phyloP scores from a whole-genome alignment of 768 basidiomycete genomes.

The Cubamyces lactineus region DNA sequence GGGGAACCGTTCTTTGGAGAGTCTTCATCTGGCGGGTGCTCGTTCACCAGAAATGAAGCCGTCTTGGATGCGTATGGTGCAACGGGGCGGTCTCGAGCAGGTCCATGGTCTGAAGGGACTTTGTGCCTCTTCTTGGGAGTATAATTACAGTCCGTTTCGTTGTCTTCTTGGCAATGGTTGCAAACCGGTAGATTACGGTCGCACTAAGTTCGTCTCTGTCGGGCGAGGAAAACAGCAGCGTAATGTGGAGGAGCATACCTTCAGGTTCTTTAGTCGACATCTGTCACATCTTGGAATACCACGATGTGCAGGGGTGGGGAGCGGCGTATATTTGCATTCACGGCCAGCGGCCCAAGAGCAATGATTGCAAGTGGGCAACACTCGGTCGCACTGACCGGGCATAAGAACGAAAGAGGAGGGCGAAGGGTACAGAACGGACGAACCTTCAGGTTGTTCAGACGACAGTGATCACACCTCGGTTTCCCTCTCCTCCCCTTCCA shows the following conservation, averaged over 20 bases:
- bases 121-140: slow-evolving; percentile 73
- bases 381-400: slow-evolving; percentile 62
- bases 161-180: slow-evolving; percentile 63
- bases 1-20: slow-evolving; percentile 20
- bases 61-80: slow-evolving; percentile 50
- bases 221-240: slow-evolving; percentile 6
- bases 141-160: slow-evolving; percentile 64
- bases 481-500: slow-evolving; percentile 79
- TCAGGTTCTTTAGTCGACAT: slow-evolving; percentile 67
- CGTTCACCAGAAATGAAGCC: slow-evolving; percentile 48
- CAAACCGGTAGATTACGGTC: slow-evolving; percentile 74
- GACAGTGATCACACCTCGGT: slow-evolving; percentile 75
- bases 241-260: slow-evolving; percentile 45
- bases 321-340: slow-evolving; percentile 72
- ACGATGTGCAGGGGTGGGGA: slow-evolving; percentile 75
- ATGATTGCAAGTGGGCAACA: slow-evolving; percentile 71
- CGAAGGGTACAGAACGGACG: slow-evolving; percentile 31
- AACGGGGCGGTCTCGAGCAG: slow-evolving; percentile 41
- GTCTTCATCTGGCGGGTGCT: slow-evolving; percentile 21
- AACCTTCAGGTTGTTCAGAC: slow-evolving; percentile 72
- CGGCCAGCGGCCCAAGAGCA: slow-evolving; percentile 66
- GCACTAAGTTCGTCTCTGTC: slow-evolving; percentile 46
- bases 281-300: slow-evolving; percentile 76
- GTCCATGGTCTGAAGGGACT: slow-evolving; percentile 47
- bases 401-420: slow-evolving; percentile 20